Conservation (phyloP, 805 yeast genomes). For the Sugiyamaella mastotermitis region DNA sequence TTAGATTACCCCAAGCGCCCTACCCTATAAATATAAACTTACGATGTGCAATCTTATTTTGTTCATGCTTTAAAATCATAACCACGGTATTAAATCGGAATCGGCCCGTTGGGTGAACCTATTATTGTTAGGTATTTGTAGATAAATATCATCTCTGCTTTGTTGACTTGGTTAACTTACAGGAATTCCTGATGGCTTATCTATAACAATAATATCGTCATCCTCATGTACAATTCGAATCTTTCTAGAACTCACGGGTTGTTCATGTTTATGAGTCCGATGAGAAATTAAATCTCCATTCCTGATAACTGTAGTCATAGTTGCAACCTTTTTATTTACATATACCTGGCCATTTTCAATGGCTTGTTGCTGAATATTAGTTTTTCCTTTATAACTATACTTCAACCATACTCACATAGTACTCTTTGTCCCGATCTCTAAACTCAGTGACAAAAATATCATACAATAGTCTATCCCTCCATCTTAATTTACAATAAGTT, state of each 20-base stretch:
- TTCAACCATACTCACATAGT: constrained; percentile 40
- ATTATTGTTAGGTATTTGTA: neutral
- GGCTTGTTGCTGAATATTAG: constrained; percentile 30
- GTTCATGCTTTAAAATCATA: constrained; percentile 66
- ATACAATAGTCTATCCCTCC: constrained; percentile 77
- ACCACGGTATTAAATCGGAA: constrained; percentile 79
- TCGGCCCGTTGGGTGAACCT: constrained; percentile 77
- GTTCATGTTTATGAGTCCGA: constrained; percentile 85
- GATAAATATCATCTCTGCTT: too few species aligned
- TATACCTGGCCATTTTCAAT: constrained; percentile 73
- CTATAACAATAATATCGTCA: constrained; percentile 73
- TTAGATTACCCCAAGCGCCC: neutral
- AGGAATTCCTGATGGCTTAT: constrained; percentile 93
- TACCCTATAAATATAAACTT: constrained; percentile 3
- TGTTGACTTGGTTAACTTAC: constrained; percentile 47
- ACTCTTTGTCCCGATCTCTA: constrained; percentile 64
- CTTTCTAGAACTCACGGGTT: constrained; percentile 59
- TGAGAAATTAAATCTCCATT: constrained; percentile 87
- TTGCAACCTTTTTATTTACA: constrained; percentile 62
- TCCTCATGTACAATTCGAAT: constrained; percentile 72
- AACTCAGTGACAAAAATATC: constrained; percentile 84
- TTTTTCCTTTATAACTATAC: neutral
- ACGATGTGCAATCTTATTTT: constrained; percentile 59
- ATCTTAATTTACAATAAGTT: constrained; percentile 85
- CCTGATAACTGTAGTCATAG: constrained; percentile 54